Conservation (phyloP, 208 protist species). For the Wallacemonas sp. region DNA sequence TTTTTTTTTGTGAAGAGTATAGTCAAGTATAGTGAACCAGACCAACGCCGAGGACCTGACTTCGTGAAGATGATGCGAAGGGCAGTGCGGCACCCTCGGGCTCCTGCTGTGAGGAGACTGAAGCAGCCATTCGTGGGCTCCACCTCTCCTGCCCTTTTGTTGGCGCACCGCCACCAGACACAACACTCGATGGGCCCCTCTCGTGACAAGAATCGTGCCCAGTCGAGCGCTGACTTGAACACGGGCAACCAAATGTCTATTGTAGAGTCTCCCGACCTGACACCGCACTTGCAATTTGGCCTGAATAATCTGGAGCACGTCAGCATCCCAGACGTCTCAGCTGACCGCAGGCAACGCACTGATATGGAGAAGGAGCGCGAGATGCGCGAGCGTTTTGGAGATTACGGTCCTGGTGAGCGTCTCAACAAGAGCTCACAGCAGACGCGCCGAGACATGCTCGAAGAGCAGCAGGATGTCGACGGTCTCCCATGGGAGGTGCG, state of each 20-base stretch:
- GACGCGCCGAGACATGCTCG: slow-evolving; percentile 76
- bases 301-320: slow-evolving; percentile 80
- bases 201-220: slow-evolving; percentile 62
- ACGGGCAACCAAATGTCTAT: slow-evolving; percentile 79
- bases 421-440: slow-evolving; percentile 73
- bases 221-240: slow-evolving; percentile 65
- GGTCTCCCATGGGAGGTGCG: slow-evolving; percentile 90
- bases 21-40: neutral
- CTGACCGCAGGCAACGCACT: slow-evolving; percentile 43
- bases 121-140: neutral
- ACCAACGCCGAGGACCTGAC: neutral
- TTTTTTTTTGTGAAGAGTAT: neutral
- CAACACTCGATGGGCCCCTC: slow-evolving; percentile 52
- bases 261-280: slow-evolving; percentile 75
- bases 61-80: slow-evolving; percentile 9
- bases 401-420: slow-evolving; percentile 79
- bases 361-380: slow-evolving; percentile 81
- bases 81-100: neutral
- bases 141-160: neutral
- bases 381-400: slow-evolving; percentile 74
- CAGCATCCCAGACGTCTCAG: slow-evolving; percentile 59
- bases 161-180: slow-evolving; percentile 25
- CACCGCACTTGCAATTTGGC: slow-evolving; percentile 74
- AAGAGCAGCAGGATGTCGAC: slow-evolving; percentile 88
- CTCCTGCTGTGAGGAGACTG: neutral